Conservation (phyloP, 495 filamentous ascomycete genomes). For the Tetracladium setigerum region DNA sequence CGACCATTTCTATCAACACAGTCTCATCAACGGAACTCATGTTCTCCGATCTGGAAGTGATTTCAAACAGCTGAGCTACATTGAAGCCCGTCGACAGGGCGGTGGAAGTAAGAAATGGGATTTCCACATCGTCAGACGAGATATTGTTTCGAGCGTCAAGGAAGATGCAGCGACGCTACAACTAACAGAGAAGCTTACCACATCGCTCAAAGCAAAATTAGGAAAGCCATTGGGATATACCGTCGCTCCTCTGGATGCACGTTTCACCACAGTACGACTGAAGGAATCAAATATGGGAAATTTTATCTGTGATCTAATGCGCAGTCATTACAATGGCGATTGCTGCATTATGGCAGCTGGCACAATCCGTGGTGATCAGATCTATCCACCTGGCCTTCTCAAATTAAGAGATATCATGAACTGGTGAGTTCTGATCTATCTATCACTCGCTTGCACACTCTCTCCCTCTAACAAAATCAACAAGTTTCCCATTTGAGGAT, state of each 20-base stretch:
- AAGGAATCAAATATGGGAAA: constrained; percentile 80
- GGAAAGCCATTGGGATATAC: constrained; percentile 82
- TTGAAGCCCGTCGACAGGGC: constrained; percentile 56
- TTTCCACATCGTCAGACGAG: constrained; percentile 66
- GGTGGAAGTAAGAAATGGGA: constrained; percentile 53
- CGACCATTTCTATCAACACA: constrained; percentile 80
- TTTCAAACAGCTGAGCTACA: constrained; percentile 85
- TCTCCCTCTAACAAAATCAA: constrained; percentile 21
- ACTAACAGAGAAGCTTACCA: constrained; percentile 60
- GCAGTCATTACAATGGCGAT: constrained; percentile 69
- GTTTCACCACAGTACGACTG: constrained; percentile 73
- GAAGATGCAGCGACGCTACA: constrained; percentile 46
- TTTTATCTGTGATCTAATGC: constrained; percentile 86
- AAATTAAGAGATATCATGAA: constrained; percentile 62
- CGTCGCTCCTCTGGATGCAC: constrained; percentile 68
- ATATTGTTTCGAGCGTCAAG: constrained; percentile 58
- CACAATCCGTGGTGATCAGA: constrained; percentile 84
- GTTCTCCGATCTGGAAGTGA: constrained; percentile 78
- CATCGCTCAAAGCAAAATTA: constrained; percentile 61
- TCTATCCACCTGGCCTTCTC: constrained; percentile 74
- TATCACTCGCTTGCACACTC: neutral
- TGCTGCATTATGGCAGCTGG: constrained; percentile 80
- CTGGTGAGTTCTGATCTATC: constrained; percentile 1
- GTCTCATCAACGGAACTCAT: constrained; percentile 67
- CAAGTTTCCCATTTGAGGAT: constrained; percentile 89